Evolutionary conservation across 306 rosid species (phyloP).

Genomic region (Vigna angularis): DNA sequence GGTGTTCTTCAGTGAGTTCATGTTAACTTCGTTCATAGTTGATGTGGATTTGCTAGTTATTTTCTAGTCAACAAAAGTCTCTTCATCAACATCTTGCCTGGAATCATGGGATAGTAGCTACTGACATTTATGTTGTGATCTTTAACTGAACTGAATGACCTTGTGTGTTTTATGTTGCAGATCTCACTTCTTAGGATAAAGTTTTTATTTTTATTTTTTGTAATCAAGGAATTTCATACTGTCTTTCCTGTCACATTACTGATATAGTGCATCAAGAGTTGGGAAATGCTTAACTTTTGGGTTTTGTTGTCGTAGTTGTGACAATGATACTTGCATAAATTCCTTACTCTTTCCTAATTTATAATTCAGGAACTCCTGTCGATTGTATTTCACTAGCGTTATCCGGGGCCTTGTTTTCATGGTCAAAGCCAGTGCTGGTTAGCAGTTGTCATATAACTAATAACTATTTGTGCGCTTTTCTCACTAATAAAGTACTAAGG

Average conservation of each 20-base stretch:
- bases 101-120: neutral
- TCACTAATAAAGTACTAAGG: neutral
- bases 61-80: neutral
- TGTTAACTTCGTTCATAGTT: neutral
- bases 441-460: neutral
- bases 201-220: no score
- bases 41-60: conserved; percentile 1
- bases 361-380: conserved; percentile 72
- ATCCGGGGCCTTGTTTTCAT: conserved; percentile 17
- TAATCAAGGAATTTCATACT: neutral
- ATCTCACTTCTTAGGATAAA: neutral
- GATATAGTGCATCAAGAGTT: neutral
- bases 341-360: conserved; percentile 31
- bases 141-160: neutral
- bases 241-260: conserved; percentile 3
- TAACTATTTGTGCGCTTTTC: neutral
- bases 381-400: conserved; percentile 46
- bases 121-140: neutral
- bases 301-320: neutral
- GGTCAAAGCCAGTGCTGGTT: conserved; percentile 12
- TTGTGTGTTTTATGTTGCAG: neutral
- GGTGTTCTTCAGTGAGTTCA: neutral
- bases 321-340: neutral
- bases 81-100: neutral
- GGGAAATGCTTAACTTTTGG: neutral